Conservation (phyloP, 495 filamentous ascomycete species). For the Geoglossum glabrum region DNA sequence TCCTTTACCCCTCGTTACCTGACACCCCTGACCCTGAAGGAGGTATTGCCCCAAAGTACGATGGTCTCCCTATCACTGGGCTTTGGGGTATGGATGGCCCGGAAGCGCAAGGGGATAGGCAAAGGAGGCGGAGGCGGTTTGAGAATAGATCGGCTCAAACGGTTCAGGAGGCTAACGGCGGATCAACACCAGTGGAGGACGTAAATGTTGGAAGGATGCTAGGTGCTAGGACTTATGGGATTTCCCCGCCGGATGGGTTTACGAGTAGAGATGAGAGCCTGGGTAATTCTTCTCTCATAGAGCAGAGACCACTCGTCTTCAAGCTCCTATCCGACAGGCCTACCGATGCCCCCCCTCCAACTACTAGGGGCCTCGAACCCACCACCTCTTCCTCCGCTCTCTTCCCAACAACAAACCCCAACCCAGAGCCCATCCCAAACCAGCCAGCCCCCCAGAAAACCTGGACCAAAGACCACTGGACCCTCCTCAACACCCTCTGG, state of each 20-base stretch:
- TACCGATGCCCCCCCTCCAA: background rate
- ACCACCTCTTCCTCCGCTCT: background rate
- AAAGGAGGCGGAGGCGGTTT: background rate
- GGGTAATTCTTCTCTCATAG: background rate
- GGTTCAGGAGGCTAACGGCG: background rate
- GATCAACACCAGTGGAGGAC: background rate
- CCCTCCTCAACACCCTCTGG: background rate
- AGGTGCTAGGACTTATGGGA: background rate
- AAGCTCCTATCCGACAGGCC: background rate
- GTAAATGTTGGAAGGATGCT: background rate
- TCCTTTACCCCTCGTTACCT: background rate
- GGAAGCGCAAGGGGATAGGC: background rate
- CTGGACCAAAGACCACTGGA: background rate
- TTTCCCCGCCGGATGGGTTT: background rate
- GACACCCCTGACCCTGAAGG: background rate
- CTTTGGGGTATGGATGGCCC: background rate
- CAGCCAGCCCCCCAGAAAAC: no score
- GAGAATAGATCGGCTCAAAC: background rate
- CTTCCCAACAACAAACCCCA: no score
- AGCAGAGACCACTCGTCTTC: background rate
- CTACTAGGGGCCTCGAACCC: background rate
- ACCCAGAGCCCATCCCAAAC: no score
- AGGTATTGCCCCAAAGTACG: background rate
- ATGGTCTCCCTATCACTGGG: background rate
- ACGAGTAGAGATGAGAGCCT: background rate